Evolutionary conservation across 2,329 filamentous ascomycete genomes (phyloP).

Genomic region (Trichoderma pleuroti): DNA sequence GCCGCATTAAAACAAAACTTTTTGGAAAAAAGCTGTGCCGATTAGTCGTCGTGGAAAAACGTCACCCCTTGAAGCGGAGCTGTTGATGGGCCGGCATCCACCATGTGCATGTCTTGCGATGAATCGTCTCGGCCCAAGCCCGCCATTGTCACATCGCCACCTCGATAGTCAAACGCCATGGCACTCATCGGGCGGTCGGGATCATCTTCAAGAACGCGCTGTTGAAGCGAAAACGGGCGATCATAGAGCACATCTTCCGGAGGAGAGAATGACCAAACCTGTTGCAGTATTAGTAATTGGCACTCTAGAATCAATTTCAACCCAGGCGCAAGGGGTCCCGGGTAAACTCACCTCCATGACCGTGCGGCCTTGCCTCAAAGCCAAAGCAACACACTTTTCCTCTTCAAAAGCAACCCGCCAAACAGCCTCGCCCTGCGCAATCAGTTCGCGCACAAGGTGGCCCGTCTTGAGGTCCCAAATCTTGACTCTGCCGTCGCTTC

Average conservation of each 20-base stretch:
- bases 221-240: slow-evolving; percentile 48
- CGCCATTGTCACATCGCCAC: slow-evolving; percentile 29
- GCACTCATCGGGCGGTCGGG: slow-evolving; percentile 51
- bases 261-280: slow-evolving; percentile 96
- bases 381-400: slow-evolving; percentile 96
- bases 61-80: slow-evolving; percentile 48
- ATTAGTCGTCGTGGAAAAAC: slow-evolving; percentile 50
- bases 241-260: slow-evolving; percentile 65
- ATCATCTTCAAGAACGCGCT: slow-evolving; percentile 44
- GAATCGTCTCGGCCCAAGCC: slow-evolving; percentile 34
- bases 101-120: slow-evolving; percentile 53
- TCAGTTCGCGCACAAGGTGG: slow-evolving; percentile 84
- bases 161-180: slow-evolving; percentile 44
- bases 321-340: too few relatives aligned
- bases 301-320: not conserved
- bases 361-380: slow-evolving; percentile 76
- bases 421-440: slow-evolving; percentile 86
- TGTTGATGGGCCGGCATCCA: slow-evolving; percentile 53
- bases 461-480: slow-evolving; percentile 97
- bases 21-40: not conserved
- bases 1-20: not conserved
- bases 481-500: slow-evolving; percentile 95
- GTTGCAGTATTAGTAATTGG: slow-evolving; percentile 19
- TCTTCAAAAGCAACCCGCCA: slow-evolving; percentile 98
- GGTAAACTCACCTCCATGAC: slow-evolving; percentile 95